Conservation (phyloP, 352 stramenopile genomes). For the Plasmopara halstedii region DNA sequence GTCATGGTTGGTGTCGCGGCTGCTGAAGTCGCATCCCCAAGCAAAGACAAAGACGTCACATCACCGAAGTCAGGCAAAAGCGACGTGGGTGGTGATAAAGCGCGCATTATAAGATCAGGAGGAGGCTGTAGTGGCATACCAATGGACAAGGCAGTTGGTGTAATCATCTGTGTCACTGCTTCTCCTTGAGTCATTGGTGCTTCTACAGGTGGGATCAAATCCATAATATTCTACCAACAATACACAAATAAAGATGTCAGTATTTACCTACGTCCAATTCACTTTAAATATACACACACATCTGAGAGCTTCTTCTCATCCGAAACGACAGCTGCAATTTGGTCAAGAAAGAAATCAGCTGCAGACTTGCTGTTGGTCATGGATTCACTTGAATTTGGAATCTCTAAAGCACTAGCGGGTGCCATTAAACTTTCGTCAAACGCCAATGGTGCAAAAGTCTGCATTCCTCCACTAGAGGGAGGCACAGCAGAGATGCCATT, state of each 20-base stretch:
- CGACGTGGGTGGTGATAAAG: constrained; percentile 63
- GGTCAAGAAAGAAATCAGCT: constrained; percentile 60
- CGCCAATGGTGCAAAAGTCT: constrained; percentile 30
- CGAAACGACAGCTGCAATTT: constrained; percentile 56
- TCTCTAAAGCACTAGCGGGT: constrained; percentile 1
- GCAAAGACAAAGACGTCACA: constrained; percentile 31
- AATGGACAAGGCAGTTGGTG: constrained; percentile 23
- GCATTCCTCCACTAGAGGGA: constrained; percentile 5
- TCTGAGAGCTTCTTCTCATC: constrained; percentile 79
- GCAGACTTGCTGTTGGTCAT: constrained; percentile 19
- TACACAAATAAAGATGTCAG: no score
- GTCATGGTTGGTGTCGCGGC: constrained; percentile 2
- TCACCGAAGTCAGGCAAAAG: constrained; percentile 54
- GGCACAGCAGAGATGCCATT: constrained; percentile 8
- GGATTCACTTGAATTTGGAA: background rate
- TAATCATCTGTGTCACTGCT: constrained; percentile 4
- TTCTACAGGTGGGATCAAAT: constrained; percentile 50
- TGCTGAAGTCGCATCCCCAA: constrained; percentile 13
- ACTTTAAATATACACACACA: constrained; percentile 18
- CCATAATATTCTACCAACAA: constrained; percentile 60
- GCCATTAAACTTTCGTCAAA: constrained; percentile 59
- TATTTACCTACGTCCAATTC: background rate
- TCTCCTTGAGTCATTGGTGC: constrained; percentile 25
- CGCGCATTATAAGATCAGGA: constrained; percentile 58
- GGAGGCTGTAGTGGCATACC: constrained; percentile 49